Evolutionary conservation across 169 alveolate species (phyloP), one percentile per base, ranked within the genome.

Genomic region (Cardiosporidium cionae): DNA sequence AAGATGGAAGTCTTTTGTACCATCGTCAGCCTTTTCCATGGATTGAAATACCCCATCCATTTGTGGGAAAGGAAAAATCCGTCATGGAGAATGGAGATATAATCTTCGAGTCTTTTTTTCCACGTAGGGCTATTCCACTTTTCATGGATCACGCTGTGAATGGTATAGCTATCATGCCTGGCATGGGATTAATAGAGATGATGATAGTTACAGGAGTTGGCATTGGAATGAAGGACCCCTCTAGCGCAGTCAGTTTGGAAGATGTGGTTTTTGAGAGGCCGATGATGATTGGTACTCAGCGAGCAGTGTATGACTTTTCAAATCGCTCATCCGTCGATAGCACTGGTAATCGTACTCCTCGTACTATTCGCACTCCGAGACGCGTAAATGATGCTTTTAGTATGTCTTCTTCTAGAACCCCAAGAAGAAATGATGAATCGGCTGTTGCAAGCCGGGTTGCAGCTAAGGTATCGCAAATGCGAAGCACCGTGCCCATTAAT

Each of bases 91-190:
- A 35, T 5, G 86, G 78, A 27, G 80, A 65, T 3, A 53, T 32
- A 9, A 3, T 70, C 1, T 80, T 75, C 52, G 81, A 72, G 70
- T 69, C 78, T 3, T 52, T 79, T 16, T 78, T 82, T 52, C 85
- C 85, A 25, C 71, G 82, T 0, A 72, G 83, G 1, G 83, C 91
- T n/a, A 54, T 78, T 32, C 67, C 74, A 3, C 66, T 86, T 53
- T 70, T 86, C 31, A 79, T 84, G 53, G 91, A 86, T 65, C 91
- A 86, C 79, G 79, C 68, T 52, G 86, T 86, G 16, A 54, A 86
- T 66, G 85, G 82, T 31, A 74, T 52, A 16, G 82, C 81, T 7
- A 81, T 86, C 53, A 77, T 86, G 76, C 91, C 91, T 3, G 91
- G 86, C 62, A 79, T 85, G 33, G 91, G 85, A 25, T 70, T 82